A percentile compares a stretch with the other conserved stretches of the same genome.
Conservation (phyloP, 352 stramenopile genomes). For the Blastocystis sp. region DNA sequence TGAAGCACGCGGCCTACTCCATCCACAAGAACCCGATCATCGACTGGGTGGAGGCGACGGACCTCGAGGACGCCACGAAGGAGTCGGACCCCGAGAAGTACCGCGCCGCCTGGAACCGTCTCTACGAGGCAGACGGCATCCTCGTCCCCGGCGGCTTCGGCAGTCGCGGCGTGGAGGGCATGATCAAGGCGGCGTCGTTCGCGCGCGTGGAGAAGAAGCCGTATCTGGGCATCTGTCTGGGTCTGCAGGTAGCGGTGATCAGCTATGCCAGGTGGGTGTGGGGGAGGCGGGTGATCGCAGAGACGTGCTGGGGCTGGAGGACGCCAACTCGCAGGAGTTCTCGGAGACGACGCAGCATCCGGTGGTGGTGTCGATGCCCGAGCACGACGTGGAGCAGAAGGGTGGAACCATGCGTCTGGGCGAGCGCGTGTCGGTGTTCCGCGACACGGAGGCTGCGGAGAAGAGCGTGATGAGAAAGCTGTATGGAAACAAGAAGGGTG, state of each 20-base stretch:
- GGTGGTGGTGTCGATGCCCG: slow-evolving; percentile 98
- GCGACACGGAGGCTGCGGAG: not conserved
- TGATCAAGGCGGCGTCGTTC: slow-evolving; percentile 86
- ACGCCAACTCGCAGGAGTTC: slow-evolving; percentile 65
- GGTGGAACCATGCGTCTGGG: slow-evolving; percentile 98
- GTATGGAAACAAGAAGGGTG: slow-evolving; percentile 64
- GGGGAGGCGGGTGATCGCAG: not conserved
- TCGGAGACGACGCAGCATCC: slow-evolving; percentile 67
- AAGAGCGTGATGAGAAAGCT: slow-evolving; percentile 33
- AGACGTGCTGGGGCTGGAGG: slow-evolving; percentile 50
- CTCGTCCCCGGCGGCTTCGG: slow-evolving; percentile 96
- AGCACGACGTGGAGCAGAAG: slow-evolving; percentile 91
- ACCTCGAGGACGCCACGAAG: slow-evolving; percentile 77
- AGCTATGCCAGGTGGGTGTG: slow-evolving; percentile 58
- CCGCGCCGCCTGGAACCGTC: slow-evolving; percentile 77
- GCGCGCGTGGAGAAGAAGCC: slow-evolving; percentile 83
- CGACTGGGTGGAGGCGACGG: slow-evolving; percentile 90
- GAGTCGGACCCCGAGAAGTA: slow-evolving; percentile 68
- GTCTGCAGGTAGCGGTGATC: slow-evolving; percentile 74
- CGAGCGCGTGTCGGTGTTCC: slow-evolving; percentile 60
- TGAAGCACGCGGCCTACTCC: slow-evolving; percentile 83
- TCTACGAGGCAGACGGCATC: slow-evolving; percentile 71
- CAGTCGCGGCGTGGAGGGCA: slow-evolving; percentile 89
- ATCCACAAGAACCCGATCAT: slow-evolving; percentile 82
- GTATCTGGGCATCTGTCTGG: slow-evolving; percentile 93